phyloP scores from a whole-genome alignment of 2,329 filamentous ascomycete species.

The Pestalotiopsis sp. region DNA sequence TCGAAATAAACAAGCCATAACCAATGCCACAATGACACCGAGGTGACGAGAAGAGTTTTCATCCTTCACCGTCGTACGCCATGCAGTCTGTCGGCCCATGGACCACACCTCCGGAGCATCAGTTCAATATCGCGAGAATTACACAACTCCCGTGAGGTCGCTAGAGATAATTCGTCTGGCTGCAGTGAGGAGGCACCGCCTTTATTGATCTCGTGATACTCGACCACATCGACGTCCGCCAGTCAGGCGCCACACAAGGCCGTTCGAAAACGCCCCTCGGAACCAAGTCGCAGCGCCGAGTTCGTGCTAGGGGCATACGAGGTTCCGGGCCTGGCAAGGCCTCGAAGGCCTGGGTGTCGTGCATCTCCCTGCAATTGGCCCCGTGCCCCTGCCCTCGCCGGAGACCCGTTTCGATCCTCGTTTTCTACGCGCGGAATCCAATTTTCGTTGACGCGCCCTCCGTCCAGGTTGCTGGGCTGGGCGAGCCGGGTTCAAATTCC shows the following conservation, averaged over 20 bases:
- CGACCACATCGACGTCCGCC: neutral
- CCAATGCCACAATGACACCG: neutral
- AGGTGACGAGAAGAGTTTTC: no score
- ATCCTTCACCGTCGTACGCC: neutral
- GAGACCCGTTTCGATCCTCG: neutral
- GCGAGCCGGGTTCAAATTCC: constrained; percentile 3
- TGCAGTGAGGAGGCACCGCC: neutral
- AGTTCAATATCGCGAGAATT: neutral
- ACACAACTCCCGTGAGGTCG: neutral
- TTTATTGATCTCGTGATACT: constrained; percentile 7
- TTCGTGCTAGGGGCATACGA: constrained; percentile 9
- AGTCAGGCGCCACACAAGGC: neutral
- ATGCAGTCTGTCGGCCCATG: neutral
- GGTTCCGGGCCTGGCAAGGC: neutral
- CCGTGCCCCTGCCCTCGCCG: neutral
- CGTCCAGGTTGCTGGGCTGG: neutral
- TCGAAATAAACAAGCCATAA: neutral
- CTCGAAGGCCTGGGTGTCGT: neutral
- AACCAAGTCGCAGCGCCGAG: neutral
- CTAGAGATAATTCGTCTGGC: neutral
- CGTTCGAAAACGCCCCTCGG: neutral
- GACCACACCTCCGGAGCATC: neutral
- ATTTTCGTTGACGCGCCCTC: constrained; percentile 1
- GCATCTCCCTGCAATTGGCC: neutral
- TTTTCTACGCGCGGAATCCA: constrained; percentile 7